A percentile compares a stretch with the other conserved stretches of the same genome.
phyloP scores from a whole-genome alignment of 306 rosid species.

The Chamaecrista fasciculata region DNA sequence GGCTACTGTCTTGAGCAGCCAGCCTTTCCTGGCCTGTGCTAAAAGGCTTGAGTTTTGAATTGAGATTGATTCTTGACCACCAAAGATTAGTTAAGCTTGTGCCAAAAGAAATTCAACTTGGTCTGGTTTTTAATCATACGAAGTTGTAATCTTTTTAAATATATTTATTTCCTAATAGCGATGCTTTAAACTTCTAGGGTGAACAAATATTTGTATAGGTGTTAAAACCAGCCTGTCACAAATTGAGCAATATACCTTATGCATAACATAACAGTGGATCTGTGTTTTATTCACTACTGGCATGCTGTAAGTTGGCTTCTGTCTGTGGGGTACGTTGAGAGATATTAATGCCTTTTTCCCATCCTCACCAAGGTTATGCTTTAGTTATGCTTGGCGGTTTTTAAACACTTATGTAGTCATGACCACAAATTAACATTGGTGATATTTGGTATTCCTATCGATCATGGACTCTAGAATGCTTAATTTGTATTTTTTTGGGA shows the following conservation, averaged over 20 bases:
- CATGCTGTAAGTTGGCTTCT: not conserved
- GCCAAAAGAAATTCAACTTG: not conserved
- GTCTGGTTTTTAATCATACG: conserved; percentile 1
- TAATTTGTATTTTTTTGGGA: not conserved
- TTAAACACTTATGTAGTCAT: conserved; percentile 6
- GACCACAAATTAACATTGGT: not conserved
- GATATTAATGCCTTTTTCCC: conserved; percentile 23
- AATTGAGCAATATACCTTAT: not conserved
- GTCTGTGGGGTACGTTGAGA: not conserved
- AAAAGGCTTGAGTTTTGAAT: not conserved
- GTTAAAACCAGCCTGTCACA: conserved; percentile 1
- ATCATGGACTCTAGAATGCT: not conserved
- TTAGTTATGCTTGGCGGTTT: conserved; percentile 16
- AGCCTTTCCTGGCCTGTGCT: conserved; percentile 10
- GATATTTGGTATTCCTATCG: not conserved
- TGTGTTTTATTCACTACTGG: not conserved
- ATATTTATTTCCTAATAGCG: conserved; percentile 7
- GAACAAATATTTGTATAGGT: conserved; percentile 7
- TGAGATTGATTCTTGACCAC: conserved; percentile 13
- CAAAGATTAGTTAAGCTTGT: not conserved
- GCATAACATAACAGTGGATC: not conserved
- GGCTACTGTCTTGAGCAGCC: conserved; percentile 6
- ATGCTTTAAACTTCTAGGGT: not conserved
- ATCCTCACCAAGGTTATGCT: conserved; percentile 7
- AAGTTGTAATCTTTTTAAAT: conserved; percentile 8